Evolutionary conservation across 2,329 filamentous ascomycete species (phyloP), one percentile per base, ranked within the genome.

Genomic region (Calonectria pseudoturangicola): DNA sequence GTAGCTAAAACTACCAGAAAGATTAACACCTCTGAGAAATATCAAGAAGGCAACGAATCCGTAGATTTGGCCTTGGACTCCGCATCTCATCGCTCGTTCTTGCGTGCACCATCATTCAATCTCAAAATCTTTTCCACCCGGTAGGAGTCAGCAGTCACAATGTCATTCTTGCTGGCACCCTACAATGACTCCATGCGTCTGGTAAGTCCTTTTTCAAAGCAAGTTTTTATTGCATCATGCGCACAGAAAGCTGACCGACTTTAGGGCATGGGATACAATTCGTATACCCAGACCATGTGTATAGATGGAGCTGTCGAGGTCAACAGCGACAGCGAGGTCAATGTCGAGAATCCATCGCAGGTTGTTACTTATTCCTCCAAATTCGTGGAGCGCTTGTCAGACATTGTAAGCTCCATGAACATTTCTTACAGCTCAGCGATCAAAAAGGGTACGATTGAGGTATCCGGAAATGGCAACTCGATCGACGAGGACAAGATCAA

Each of bases 401-500:
- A 56, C 18, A 36, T 56, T 21, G 51, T 56, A 1, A 56, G 51
- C 5, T 21, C 51, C 6, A 56, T 56, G 51, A 56, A 56, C 18
- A 56, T 56, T 21, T 56, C 51, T 1, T 56, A 56, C 6, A 56
- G 51, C 30, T 36, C 51, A 3, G 51, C 51, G 4, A 56, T 56
- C 18, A 4, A 56, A 4, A 56, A 36, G 33, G 51, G 51, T 12
- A 56, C 51, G 8, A 56, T 56, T 25, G 51, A 56, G 15, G 30
- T 56, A 13, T 8, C 51, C 21, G 51, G 51, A 21, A 56, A 56
- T 18, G 30, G 51, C 7, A 56, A 56, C 4, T 36, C 51, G 1
- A 56, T 56, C 18, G 51, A 56, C 21, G 51, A 56, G 51, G 51
- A 56, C 10, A 56, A 56, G 30, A 56, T 56, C 18, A 56, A 56